Evolutionary conservation across 2,329 filamentous ascomycete species (phyloP).

Genomic region (Sarocladiaceae sp.): DNA sequence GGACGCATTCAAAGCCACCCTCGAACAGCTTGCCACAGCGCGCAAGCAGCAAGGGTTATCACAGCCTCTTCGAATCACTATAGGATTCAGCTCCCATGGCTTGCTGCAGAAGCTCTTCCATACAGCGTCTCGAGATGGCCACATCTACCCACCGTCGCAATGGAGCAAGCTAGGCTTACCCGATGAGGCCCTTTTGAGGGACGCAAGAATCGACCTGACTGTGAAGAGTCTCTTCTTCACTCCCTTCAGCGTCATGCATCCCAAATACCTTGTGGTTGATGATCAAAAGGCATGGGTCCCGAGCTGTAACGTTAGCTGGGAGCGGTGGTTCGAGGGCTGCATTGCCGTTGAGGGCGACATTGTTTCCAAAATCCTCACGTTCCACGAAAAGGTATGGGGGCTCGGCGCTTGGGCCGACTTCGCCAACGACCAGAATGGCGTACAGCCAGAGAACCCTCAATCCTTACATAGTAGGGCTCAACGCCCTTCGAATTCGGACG

Average conservation of each 20-base stretch:
- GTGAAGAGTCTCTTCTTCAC: slow-evolving; percentile 77
- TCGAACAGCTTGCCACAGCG: slow-evolving; percentile 53
- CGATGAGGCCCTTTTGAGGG: slow-evolving; percentile 40
- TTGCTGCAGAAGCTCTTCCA: slow-evolving; percentile 73
- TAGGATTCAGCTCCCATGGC: slow-evolving; percentile 74
- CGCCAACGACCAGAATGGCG: not conserved
- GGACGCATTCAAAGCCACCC: slow-evolving; percentile 49
- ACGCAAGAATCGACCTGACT: slow-evolving; percentile 59
- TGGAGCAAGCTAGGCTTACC: slow-evolving; percentile 68
- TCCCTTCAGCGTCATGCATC: slow-evolving; percentile 83
- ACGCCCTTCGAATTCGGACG: not conserved
- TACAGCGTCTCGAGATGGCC: slow-evolving; percentile 57
- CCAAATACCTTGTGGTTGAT: slow-evolving; percentile 77
- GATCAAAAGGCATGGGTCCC: slow-evolving; percentile 63
- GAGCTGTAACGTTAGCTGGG: slow-evolving; percentile 83
- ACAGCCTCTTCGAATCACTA: slow-evolving; percentile 52
- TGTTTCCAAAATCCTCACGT: slow-evolving; percentile 57
- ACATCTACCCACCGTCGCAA: slow-evolving; percentile 52
- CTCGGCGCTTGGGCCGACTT: not conserved
- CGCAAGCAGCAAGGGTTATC: slow-evolving; percentile 21
- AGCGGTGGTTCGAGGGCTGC: slow-evolving; percentile 80
- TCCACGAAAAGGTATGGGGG: slow-evolving; percentile 68
- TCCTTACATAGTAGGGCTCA: too few species aligned
- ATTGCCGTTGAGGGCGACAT: slow-evolving; percentile 61
- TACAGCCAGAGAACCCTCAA: not conserved